Evolutionary conservation across 805 yeast species (phyloP).

Genomic region (Clavispora fructus): DNA sequence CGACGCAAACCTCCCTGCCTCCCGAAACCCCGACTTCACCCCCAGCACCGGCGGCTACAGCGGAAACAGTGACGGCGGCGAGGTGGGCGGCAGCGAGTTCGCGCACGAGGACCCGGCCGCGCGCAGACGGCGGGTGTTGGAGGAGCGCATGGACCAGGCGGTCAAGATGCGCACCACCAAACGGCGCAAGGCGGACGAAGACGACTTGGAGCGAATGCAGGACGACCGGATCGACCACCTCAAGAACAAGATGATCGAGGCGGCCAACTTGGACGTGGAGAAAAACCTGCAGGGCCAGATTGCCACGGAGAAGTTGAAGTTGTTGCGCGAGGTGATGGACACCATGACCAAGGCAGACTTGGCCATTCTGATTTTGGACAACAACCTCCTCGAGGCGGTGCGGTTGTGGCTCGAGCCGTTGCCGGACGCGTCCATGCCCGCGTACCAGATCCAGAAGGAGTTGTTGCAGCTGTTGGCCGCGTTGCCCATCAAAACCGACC

Average conservation of each 20-base stretch:
- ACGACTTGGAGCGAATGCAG: slow-evolving; percentile 90
- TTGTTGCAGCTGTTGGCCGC: slow-evolving; percentile 67
- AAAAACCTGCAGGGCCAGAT: slow-evolving; percentile 56
- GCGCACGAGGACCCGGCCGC: slow-evolving; percentile 31
- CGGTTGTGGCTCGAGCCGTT: slow-evolving; percentile 97
- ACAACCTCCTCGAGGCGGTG: slow-evolving; percentile 86
- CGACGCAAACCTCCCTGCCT: not conserved
- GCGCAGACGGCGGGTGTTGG: slow-evolving; percentile 68
- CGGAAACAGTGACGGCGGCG: not conserved
- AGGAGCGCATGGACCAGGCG: slow-evolving; percentile 74
- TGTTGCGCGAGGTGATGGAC: slow-evolving; percentile 73
- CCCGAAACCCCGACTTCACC: slow-evolving; percentile 2
- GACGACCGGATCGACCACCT: slow-evolving; percentile 82
- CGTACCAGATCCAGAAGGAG: slow-evolving; percentile 90
- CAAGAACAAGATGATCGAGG: slow-evolving; percentile 85
- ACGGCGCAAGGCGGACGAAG: slow-evolving; percentile 75
- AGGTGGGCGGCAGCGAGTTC: slow-evolving; percentile 12
- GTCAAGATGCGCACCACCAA: slow-evolving; percentile 57
- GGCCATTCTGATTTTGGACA: slow-evolving; percentile 90
- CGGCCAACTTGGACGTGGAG: slow-evolving; percentile 71
- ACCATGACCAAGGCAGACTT: slow-evolving; percentile 75
- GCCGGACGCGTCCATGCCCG: slow-evolving; percentile 97
- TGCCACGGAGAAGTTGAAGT: slow-evolving; percentile 70
- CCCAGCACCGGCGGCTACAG: slow-evolving; percentile 2
- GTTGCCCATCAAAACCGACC: slow-evolving; percentile 92